Evolutionary conservation across 257 asterid genomes (phyloP).

Genomic region (Solanum arcanum): DNA sequence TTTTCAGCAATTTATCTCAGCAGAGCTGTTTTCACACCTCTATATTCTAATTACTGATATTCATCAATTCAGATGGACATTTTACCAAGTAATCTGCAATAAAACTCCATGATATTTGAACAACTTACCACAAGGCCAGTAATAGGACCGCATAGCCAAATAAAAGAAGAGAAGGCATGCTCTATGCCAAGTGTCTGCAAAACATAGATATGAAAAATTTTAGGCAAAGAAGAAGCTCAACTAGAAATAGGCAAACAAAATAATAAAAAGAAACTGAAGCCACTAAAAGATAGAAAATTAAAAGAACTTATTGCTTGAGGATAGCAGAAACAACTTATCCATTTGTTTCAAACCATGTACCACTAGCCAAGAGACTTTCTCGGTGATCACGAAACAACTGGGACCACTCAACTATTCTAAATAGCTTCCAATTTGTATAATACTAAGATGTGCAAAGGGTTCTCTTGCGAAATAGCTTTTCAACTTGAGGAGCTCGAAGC

Average conservation of each 20-base stretch:
- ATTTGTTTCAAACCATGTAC: background rate
- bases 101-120: background rate
- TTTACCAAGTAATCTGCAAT: background rate
- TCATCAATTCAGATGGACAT: background rate
- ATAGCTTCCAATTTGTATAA: background rate
- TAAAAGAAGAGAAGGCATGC: conserved; percentile 93
- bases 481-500: background rate
- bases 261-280: conserved; percentile 21
- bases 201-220: conserved; percentile 6
- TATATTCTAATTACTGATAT: background rate
- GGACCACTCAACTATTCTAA: background rate
- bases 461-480: background rate
- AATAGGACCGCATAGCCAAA: conserved; percentile 99
- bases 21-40: background rate
- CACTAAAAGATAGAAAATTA: background rate
- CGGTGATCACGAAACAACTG: background rate
- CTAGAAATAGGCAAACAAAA: background rate
- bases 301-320: background rate
- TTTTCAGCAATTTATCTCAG: background rate
- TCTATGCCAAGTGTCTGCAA: conserved; percentile 97
- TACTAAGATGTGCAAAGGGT: background rate
- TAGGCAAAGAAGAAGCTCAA: conserved; percentile 7
- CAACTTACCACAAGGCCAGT: conserved; percentile 94
- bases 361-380: background rate
- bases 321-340: background rate